phyloP scores from a whole-genome alignment of 495 filamentous ascomycete species.

The Tuber brumale region DNA sequence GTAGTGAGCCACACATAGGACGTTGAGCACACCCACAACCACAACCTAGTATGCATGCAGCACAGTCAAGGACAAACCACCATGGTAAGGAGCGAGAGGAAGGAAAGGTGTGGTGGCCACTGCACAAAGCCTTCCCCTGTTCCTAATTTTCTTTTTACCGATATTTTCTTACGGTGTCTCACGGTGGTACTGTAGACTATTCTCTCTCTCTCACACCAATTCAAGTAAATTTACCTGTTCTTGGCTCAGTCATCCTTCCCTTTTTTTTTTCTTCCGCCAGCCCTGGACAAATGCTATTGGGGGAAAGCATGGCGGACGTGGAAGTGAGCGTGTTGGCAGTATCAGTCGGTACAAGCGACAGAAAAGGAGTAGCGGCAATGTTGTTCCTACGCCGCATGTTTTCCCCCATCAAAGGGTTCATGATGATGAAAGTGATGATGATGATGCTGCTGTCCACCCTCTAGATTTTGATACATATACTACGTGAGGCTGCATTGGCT shows the following conservation, averaged over 20 bases:
- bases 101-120: background rate
- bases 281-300: slow-evolving; percentile 1
- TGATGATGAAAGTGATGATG: background rate
- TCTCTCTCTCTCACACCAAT: background rate
- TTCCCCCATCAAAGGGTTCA: background rate
- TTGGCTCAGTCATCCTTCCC: background rate
- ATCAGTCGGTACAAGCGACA: background rate
- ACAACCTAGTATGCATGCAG: slow-evolving; percentile 4
- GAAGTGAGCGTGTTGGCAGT: slow-evolving; percentile 1
- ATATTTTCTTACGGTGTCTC: background rate
- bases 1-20: slow-evolving; percentile 9
- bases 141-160: background rate
- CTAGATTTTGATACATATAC: background rate
- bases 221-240: background rate
- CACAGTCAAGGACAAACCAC: background rate
- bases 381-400: background rate
- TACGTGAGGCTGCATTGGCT: background rate
- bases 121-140: background rate
- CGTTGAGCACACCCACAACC: slow-evolving; percentile 6
- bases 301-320: background rate
- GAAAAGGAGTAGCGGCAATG: background rate
- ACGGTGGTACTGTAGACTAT: background rate
- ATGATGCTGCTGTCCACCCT: background rate
- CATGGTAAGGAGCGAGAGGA: background rate
- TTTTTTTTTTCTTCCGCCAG: background rate